Conservation (phyloP, 192 early-diverging fungal species). For the Coemansia sp. region DNA sequence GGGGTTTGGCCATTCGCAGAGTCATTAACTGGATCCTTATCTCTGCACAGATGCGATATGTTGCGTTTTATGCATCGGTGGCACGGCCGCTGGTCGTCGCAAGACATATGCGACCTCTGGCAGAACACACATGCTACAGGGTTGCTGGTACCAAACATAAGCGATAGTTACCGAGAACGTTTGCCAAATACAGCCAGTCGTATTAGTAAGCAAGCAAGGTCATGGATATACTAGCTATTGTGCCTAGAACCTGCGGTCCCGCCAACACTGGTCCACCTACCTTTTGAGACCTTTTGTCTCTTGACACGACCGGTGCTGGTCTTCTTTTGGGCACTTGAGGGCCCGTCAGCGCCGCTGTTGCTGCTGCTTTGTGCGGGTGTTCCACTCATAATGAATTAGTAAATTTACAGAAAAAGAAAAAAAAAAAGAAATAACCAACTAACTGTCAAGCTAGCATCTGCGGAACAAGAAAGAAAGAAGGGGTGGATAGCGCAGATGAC, state of each 20-base stretch:
- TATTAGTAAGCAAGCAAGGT: not conserved
- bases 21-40: slow-evolving; percentile 62
- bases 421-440: slow-evolving; percentile 1
- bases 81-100: slow-evolving; percentile 89
- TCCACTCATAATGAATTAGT: slow-evolving; percentile 2
- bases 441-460: not conserved
- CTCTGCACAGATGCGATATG: slow-evolving; percentile 91
- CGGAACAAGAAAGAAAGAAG: not conserved
- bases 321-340: slow-evolving; percentile 9
- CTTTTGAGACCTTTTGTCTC: slow-evolving; percentile 52
- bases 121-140: slow-evolving; percentile 89
- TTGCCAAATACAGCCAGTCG: not conserved
- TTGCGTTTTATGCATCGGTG: slow-evolving; percentile 93
- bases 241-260: not conserved
- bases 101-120: slow-evolving; percentile 95
- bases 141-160: not conserved
- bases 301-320: slow-evolving; percentile 28
- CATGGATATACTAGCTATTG: not conserved
- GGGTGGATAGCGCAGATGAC: not conserved
- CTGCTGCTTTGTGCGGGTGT: not conserved
- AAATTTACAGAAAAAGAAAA: slow-evolving; percentile 4
- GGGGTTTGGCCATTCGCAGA: slow-evolving; percentile 10
- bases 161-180: no score
- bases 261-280: slow-evolving; percentile 12
- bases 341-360: not conserved